Evolutionary conservation across 805 yeast genomes (phyloP), one percentile per base, ranked within the genome.

Genomic region (Kazachstania bromeliacearum): DNA sequence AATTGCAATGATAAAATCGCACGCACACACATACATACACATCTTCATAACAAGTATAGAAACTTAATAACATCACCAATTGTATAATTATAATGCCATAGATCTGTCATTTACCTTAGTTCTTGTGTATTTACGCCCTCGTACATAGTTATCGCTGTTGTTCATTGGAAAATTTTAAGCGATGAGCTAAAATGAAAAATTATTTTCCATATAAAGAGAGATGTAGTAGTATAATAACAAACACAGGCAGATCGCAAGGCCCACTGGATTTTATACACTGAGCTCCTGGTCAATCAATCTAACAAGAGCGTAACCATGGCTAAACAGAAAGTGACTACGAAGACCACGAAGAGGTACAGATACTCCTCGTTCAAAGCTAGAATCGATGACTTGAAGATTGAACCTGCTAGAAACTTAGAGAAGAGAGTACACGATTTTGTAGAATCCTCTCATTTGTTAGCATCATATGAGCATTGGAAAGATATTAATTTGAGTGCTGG

Each of bases 381-480:
- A 38, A 75, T 88, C 14, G 96, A 89, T 44, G 65, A 81, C 14
- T 73, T 89, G 40, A 79, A 79, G 50, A 85, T 92, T 37, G 95
- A 83, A 57, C 85, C 96, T 0, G 62, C 70, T 17, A 64, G 71
- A 40, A 70, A 70, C 35, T 58, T 78, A 26, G 62, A 66, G 17
- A 73, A 68, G 43, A 68, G 82, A 48, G 79, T 76, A 1, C 79
- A 75, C 49, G 82, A 81, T 50, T 74, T 77, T 43, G 83, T 73
- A 25, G 89, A 80, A 41, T 59, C 77, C 2, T 85, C 95, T 1
- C 88, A 82, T 57, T 84, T 88, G 47, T 59, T 80, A 20, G 72
- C 92, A 9, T 77, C 95, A 0, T 65, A 82, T 41, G 79, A 80
- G 32, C 85, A 84, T 47, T 89, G 97, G 96, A 71, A 67, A 39